Evolutionary conservation across 495 filamentous ascomycete species (phyloP), one percentile per base, ranked within the genome.

Genomic region (Tetracladium setigerum): DNA sequence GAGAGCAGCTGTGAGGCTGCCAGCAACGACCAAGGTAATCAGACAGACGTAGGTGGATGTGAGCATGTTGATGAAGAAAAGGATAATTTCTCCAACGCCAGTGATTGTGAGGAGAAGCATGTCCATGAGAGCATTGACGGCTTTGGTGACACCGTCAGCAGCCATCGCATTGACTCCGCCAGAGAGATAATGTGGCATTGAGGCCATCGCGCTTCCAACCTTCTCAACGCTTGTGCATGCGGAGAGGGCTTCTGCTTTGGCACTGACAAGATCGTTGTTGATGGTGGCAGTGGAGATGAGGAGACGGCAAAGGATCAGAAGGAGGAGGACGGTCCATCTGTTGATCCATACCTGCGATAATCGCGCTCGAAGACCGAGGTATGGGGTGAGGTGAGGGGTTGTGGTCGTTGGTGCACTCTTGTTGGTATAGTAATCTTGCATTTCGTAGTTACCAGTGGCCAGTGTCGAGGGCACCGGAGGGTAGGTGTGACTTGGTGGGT

Each of bases 271-370:
- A 60, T 89, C 80, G 44, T 74, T 67, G 55, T 92, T 72, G 43
- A 95, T 69, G 54, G 74, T 74, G 31, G 72, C 68, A 30, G 85
- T 74, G 15, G 89, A 82, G 39, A 98, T 63, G 40, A 98, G 66
- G 47, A 88, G 72, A 38, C 92, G 79, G 50, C 83, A 78, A 17
- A 98, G 77, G 15, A 97, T 79, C 42, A 98, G 77, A 35, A 95
- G 60, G 9, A 98, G 70, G 37, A 98, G 75, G 46, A 98, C 72
- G 34, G 92, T 96, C 94, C 94, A 98, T 66, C 84, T 75, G 72
- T 97, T 97, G 71, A 97, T 83, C 89, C 89, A 95, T 59, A 88
- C 70, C 72, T 98, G 92, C 24, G 92, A 98, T 35, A 97, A 74
- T 49, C 89, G 80, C 49, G 92, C 85, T 52, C 83, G 81, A 54